Evolutionary conservation across 73 alveolate genomes (phyloP), one percentile per base, ranked within the genome.

Genomic region (Tetrahymena malaccensis): DNA sequence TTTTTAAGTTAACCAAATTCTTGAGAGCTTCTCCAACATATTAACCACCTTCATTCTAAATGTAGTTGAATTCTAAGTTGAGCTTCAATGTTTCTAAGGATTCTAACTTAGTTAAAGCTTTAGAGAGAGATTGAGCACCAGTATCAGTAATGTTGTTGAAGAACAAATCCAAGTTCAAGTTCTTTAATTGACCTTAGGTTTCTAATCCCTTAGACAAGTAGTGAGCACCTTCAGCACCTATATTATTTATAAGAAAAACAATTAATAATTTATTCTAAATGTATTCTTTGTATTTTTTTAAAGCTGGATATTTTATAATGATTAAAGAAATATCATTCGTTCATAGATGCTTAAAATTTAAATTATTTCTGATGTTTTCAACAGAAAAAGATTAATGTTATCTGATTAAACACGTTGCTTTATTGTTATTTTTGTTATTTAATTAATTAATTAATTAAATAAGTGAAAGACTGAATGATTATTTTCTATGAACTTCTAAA

Each of bases 11-110:
- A 37, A 55, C 55, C 17, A 95, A 34, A 33, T 85, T 16, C 89
- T 33, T 7, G 21, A 95, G 35, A 35, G 93, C 95, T 55, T 95
- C 84, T 25, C 95, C 95, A 95, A 95, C 94, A 7, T n/a, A 93
- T 89, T 55, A 13, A 7, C 97, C 97, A 55, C 97, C 97, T 55
- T 95, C 95, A 85, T 95, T 85, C 31, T 16, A 85, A 27, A 95
- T 95, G 84, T 95, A 95, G 43, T 95, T 95, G 85, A 95, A 95
- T 89, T 95, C 97, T 40, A 95, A 95, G 55, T 94, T 94, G 70
- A 95, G 37, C 43, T 95, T 43, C 40, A 95, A 85, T 50, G 95
- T 34, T 16, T 31, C 43, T 35, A 95, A 95, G 8, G 85, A 37
- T 13, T 27, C 43, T 94, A 95, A 85, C 21, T 70, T 6, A 10